Evolutionary conservation across 805 yeast species (phyloP).

Genomic region (Metschnikowia baotianmanensis): DNA sequence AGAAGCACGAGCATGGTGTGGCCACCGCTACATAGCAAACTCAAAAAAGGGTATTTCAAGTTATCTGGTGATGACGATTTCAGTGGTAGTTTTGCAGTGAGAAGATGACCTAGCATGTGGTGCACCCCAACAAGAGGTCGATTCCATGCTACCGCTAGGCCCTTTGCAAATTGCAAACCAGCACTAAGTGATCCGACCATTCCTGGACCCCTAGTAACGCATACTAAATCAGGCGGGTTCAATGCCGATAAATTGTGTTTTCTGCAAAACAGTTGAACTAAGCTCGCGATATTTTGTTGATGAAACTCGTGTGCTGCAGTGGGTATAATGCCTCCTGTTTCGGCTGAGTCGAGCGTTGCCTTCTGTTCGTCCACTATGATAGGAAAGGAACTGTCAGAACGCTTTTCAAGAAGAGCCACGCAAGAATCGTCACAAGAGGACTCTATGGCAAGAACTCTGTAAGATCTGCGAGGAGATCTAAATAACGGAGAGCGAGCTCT

Average conservation of each 20-base stretch:
- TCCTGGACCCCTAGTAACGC: slow-evolving; percentile 96
- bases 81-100: slow-evolving; percentile 44
- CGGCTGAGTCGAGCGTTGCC: slow-evolving; percentile 61
- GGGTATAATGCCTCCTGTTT: slow-evolving; percentile 85
- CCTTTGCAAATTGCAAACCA: slow-evolving; percentile 83
- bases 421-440: slow-evolving; percentile 96
- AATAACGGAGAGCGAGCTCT: neutral
- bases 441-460: slow-evolving; percentile 81
- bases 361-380: slow-evolving; percentile 57
- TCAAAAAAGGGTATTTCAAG: slow-evolving; percentile 59
- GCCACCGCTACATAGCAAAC: slow-evolving; percentile 87
- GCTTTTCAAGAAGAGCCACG: slow-evolving; percentile 69
- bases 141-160: slow-evolving; percentile 73
- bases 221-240: slow-evolving; percentile 64
- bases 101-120: slow-evolving; percentile 92
- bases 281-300: slow-evolving; percentile 50
- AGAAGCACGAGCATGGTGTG: slow-evolving; percentile 86
- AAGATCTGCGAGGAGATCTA: slow-evolving; percentile 22
- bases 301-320: slow-evolving; percentile 81
- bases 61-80: neutral
- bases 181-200: slow-evolving; percentile 87
- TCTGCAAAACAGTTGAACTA: slow-evolving; percentile 46
- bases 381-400: slow-evolving; percentile 36
- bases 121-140: slow-evolving; percentile 86
- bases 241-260: slow-evolving; percentile 29